These are phyloP conservation scores for Aspergillus sp. DNA, from an alignment of 2,329 filamentous ascomycete species.

Conservation along the genomic window DNA sequence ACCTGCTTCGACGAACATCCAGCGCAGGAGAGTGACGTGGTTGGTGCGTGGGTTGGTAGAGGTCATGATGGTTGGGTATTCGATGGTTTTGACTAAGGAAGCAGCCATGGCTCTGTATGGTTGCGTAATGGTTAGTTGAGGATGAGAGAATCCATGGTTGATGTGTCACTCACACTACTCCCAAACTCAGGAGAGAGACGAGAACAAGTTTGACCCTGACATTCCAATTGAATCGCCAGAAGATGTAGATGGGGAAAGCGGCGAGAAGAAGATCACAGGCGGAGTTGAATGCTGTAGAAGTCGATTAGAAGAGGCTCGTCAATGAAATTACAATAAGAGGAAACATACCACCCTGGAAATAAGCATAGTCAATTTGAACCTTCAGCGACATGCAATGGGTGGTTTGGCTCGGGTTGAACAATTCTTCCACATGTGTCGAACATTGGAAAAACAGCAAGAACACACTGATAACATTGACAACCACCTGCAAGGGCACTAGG, in stretches of 20 bases:
- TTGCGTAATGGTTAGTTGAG: neutral
- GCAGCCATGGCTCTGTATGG: slow-evolving; percentile 2
- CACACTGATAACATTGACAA: slow-evolving; percentile 1
- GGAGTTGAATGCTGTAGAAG: neutral
- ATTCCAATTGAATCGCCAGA: slow-evolving; percentile 4
- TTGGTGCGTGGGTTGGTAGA: slow-evolving; percentile 8
- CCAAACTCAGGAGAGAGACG: neutral
- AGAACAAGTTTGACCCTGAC: neutral
- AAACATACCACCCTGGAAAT: slow-evolving; percentile 1
- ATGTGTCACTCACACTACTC: neutral
- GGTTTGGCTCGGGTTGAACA: neutral
- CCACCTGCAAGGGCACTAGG: neutral
- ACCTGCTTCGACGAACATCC: slow-evolving; percentile 9
- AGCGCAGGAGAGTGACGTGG: slow-evolving; percentile 7
- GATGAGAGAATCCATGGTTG: too few species aligned
- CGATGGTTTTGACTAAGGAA: slow-evolving; percentile 10
- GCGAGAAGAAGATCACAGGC: slow-evolving; percentile 2
- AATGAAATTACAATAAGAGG: too few species aligned
- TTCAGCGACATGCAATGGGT: neutral
- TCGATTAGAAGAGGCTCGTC: too few species aligned
- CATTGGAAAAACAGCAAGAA: neutral
- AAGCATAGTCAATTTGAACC: slow-evolving; percentile 4
- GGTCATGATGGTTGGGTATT: slow-evolving; percentile 6
- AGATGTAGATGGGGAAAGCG: neutral
- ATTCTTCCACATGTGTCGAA: neutral